phyloP scores from a whole-genome alignment of 306 rosid genomes.

The Prosopis cineraria region DNA sequence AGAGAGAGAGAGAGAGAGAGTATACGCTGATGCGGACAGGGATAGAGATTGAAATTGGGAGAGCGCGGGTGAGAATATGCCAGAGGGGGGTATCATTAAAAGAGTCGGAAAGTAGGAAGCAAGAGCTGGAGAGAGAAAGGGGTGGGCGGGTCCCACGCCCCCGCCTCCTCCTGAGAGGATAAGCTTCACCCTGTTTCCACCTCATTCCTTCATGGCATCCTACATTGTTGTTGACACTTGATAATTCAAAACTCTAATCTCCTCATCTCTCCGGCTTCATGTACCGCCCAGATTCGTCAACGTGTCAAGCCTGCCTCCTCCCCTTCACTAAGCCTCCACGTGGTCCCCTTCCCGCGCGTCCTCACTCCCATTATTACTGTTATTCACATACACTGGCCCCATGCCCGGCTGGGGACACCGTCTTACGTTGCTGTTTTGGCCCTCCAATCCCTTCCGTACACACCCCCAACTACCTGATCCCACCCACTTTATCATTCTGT shows the following conservation, averaged over 20 bases:
- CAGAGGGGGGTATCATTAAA: too few species aligned
- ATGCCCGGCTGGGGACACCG: too few species aligned
- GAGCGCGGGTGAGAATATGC: too few species aligned
- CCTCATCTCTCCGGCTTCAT: background rate
- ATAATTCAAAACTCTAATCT: background rate
- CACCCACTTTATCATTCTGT: background rate
- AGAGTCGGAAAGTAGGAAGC: conserved; percentile 18
- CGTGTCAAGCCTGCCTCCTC: conserved; percentile 22
- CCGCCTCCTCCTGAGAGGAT: conserved; percentile 38
- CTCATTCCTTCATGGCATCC: conserved; percentile 33
- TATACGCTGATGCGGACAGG: too few species aligned
- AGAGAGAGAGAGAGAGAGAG: too few species aligned
- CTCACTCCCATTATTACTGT: background rate
- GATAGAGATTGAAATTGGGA: too few species aligned
- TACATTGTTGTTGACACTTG: background rate
- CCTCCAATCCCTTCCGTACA: background rate
- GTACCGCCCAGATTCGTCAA: background rate
- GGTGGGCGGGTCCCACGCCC: conserved; percentile 43
- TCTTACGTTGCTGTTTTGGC: background rate
- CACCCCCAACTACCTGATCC: conserved; percentile 32
- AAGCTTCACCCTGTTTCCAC: conserved; percentile 43
- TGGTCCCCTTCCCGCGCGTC: background rate
- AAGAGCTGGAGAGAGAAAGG: conserved; percentile 20
- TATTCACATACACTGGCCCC: too few species aligned
- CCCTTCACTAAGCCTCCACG: background rate